A percentile compares a stretch with the other conserved stretches of the same genome.
These are phyloP conservation scores for Bondarzewia mesenterica DNA, from an alignment of 1,284 basidiomycete genomes.

Conservation along the genomic window DNA sequence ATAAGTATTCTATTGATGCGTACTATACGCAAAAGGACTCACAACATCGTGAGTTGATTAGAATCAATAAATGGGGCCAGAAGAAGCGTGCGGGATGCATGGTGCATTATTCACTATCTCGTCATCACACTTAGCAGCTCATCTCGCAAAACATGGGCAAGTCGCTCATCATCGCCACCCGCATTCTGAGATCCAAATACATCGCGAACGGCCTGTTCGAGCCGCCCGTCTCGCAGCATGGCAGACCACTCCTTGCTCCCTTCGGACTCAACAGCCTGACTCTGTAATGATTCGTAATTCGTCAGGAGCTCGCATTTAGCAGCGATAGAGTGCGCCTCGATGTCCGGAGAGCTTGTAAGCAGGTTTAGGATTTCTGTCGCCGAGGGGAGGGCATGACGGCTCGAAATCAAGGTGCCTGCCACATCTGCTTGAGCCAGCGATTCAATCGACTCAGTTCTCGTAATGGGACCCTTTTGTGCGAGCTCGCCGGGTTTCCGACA, in stretches of 20 bases:
- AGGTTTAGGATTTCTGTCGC: neutral
- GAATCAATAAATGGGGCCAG: too few species aligned
- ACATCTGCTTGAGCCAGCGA: neutral
- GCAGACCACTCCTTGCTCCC: conserved; percentile 29
- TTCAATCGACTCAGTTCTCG: neutral
- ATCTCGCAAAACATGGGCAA: conserved; percentile 10
- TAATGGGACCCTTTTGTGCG: neutral
- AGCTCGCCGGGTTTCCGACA: conserved; percentile 1
- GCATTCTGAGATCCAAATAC: conserved; percentile 18
- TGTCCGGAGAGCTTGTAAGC: conserved; percentile 13
- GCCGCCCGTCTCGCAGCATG: conserved; percentile 24
- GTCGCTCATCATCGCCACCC: neutral
- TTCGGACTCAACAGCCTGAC: conserved; percentile 1
- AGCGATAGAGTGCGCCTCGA: conserved; percentile 17
- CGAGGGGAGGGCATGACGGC: neutral
- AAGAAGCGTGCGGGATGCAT: neutral
- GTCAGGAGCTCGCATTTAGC: conserved; percentile 13
- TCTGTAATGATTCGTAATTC: conserved; percentile 10
- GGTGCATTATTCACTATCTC: too few species aligned
- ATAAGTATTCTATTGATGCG: too few species aligned
- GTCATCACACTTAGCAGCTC: conserved; percentile 13
- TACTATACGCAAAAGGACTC: too few species aligned
- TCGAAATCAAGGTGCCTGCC: neutral
- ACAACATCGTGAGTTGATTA: too few species aligned
- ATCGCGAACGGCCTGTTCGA: conserved; percentile 25